Conservation (phyloP, 495 filamentous ascomycete genomes). For the Talaromyces nanjingensis region DNA sequence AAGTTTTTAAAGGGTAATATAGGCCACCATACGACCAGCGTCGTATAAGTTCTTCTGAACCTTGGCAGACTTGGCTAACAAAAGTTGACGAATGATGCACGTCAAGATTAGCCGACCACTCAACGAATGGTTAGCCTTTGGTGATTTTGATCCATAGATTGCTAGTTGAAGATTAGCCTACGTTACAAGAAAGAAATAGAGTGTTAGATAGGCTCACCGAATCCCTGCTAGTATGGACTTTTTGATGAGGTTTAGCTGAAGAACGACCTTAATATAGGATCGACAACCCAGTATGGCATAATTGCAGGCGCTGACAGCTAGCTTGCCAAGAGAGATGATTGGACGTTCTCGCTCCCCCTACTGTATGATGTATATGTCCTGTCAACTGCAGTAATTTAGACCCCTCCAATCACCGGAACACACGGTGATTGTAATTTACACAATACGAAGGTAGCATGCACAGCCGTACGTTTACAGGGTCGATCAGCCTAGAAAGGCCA, state of each 20-base stretch:
- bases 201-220: background rate
- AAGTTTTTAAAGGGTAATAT: background rate
- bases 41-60: background rate
- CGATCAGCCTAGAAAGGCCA: background rate
- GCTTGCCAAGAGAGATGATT: background rate
- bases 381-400: background rate
- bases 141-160: background rate
- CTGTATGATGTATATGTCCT: background rate
- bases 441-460: background rate
- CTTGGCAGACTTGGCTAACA: background rate
- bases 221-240: background rate
- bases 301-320: background rate
- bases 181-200: background rate
- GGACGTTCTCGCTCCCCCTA: background rate
- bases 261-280: background rate
- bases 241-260: background rate
- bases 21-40: background rate
- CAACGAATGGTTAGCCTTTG: background rate
- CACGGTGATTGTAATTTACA: background rate
- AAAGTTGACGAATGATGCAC: background rate
- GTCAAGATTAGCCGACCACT: background rate
- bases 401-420: background rate
- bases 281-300: background rate
- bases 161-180: background rate
- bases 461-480: background rate